Conservation (phyloP, 441 rosid species). For the Cnidoscolus chayamansa region DNA sequence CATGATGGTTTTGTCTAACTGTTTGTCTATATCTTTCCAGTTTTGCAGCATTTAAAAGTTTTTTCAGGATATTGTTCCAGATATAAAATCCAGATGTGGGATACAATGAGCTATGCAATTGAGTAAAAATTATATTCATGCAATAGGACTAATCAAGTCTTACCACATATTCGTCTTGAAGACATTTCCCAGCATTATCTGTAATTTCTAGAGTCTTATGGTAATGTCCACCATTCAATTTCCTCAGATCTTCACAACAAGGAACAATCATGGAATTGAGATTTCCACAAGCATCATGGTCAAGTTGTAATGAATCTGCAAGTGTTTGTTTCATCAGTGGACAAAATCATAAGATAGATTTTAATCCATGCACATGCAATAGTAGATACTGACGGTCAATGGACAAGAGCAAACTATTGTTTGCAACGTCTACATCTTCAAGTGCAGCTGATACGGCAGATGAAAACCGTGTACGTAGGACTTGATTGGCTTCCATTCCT, state of each 20-base stretch:
- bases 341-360: neutral
- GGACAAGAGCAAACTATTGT: conserved; percentile 61
- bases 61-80: neutral
- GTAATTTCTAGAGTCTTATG: conserved; percentile 80
- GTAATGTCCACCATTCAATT: conserved; percentile 79
- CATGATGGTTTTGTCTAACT: too few relatives aligned
- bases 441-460: conserved; percentile 73
- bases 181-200: conserved; percentile 89
- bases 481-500: conserved; percentile 78
- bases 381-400: conserved; percentile 61
- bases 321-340: conserved; percentile 14
- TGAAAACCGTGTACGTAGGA: conserved; percentile 53
- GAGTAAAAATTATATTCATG: too few relatives aligned
- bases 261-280: conserved; percentile 80
- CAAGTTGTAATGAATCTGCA: conserved; percentile 89
- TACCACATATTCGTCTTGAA: conserved; percentile 79
- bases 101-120: too few relatives aligned
- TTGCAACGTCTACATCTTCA: conserved; percentile 63
- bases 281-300: conserved; percentile 77
- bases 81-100: neutral
- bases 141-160: conserved; percentile 5
- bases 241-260: conserved; percentile 72
- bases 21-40: neutral
- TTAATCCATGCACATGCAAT: neutral
- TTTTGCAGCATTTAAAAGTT: neutral